Evolutionary conservation across 2,329 filamentous ascomycete species (phyloP).

Genomic region (Fusarium pininemorale): DNA sequence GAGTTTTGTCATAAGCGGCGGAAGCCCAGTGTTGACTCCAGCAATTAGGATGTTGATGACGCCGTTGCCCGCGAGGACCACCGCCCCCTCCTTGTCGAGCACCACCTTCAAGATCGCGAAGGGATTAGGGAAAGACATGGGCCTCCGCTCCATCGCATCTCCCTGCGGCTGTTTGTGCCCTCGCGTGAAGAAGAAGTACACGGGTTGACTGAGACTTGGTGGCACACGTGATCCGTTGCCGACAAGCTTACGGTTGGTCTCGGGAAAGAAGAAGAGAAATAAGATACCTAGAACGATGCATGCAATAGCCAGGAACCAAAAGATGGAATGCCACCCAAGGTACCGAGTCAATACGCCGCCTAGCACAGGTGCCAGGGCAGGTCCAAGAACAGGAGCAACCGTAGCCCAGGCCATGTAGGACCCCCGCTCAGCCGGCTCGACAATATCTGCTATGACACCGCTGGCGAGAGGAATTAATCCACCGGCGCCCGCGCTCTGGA

Average conservation of each 20-base stretch:
- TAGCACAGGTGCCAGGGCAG: neutral
- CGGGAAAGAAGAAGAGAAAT: neutral
- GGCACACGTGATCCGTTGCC: neutral
- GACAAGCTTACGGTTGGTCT: neutral
- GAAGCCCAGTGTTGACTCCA: neutral
- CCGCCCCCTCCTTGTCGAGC: neutral
- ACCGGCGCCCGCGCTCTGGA: neutral
- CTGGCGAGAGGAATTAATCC: neutral
- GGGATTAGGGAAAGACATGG: neutral
- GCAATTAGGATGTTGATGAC: neutral
- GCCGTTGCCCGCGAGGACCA: neutral
- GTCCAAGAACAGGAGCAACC: neutral
- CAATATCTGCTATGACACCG: neutral
- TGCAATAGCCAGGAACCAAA: neutral
- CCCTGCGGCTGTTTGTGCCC: neutral
- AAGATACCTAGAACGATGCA: rapidly evolving
- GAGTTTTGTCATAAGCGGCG: neutral
- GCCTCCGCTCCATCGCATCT: rapidly evolving
- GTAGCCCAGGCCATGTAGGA: neutral
- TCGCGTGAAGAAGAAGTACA: rapidly evolving
- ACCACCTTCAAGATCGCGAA: neutral
- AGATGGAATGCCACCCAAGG: neutral
- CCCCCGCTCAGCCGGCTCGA: neutral
- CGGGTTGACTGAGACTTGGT: neutral
- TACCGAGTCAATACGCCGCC: neutral